phyloP scores from a whole-genome alignment of 805 yeast species.

The Saturnispora sanitii region DNA sequence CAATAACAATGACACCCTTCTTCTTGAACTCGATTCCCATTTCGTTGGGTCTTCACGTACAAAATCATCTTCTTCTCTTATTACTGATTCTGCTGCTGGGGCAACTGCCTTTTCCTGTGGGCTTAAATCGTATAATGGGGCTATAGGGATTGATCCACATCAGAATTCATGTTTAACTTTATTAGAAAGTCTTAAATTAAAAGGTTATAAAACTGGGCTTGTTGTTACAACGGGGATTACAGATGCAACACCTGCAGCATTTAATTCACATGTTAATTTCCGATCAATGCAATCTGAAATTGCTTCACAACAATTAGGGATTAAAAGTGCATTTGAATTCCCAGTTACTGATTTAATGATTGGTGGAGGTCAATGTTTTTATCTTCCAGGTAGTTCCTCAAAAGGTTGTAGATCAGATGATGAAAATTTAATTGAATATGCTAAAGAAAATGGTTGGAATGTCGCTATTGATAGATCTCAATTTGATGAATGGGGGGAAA shows the following conservation, averaged over 20 bases:
- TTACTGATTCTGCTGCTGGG: constrained; percentile 96
- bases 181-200: constrained; percentile 74
- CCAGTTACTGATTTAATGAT: constrained; percentile 72
- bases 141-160: constrained; percentile 72
- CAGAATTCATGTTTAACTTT: constrained; percentile 78
- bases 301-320: constrained; percentile 81
- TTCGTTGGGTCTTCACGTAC: constrained; percentile 82
- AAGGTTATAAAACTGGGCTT: constrained; percentile 76
- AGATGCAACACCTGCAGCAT: constrained; percentile 93
- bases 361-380: constrained; percentile 89
- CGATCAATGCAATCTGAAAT: constrained; percentile 76
- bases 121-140: constrained; percentile 77
- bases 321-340: constrained; percentile 63
- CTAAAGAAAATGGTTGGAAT: constrained; percentile 50
- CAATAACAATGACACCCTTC: constrained; percentile 39
- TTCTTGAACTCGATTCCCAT: constrained; percentile 52
- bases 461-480: constrained; percentile 49
- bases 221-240: constrained; percentile 90
- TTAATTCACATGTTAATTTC: constrained; percentile 67
- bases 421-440: constrained; percentile 57
- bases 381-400: constrained; percentile 39
- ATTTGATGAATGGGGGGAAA: constrained; percentile 46
- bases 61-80: constrained; percentile 60
- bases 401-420: constrained; percentile 69
- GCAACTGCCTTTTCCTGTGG: constrained; percentile 91